Evolutionary conservation across 2,329 filamentous ascomycete genomes (phyloP).

Genomic region (Ophiostoma tasmaniense): DNA sequence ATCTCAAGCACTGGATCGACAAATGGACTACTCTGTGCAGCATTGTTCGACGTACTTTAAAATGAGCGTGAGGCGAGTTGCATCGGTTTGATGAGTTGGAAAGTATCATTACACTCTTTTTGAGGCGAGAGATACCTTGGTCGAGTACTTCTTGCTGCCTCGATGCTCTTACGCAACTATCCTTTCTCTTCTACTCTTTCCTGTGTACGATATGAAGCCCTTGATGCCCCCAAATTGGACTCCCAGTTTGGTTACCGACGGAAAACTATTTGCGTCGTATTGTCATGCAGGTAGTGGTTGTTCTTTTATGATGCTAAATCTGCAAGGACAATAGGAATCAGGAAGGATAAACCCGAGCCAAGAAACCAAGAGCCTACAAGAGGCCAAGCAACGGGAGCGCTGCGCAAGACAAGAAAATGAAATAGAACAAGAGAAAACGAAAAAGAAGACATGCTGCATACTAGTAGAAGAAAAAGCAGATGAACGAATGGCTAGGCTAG

Average conservation of each 20-base stretch:
- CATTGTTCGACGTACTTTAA: not conserved
- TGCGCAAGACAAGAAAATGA: not conserved
- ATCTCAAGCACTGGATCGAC: conserved; percentile 8
- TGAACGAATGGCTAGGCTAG: not conserved
- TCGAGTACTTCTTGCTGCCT: not conserved
- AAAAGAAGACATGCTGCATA: not conserved
- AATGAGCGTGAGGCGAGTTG: not conserved
- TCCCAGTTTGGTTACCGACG: not conserved
- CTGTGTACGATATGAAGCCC: not conserved
- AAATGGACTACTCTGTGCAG: not conserved
- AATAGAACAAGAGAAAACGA: not conserved
- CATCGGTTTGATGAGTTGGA: not conserved
- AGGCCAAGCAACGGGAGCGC: not conserved
- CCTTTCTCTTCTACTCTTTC: not conserved
- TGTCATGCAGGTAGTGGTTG: not conserved
- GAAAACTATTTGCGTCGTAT: not conserved
- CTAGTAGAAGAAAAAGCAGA: too few species aligned
- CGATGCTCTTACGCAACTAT: not conserved
- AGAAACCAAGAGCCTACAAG: not conserved
- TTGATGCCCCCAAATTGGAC: not conserved
- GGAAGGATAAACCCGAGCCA: not conserved
- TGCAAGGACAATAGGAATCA: not conserved
- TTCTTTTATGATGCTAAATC: not conserved
- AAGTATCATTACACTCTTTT: not conserved
- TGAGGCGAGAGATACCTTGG: not conserved